Percentiles rank a stretch among this genome's conserved stretches.
Evolutionary conservation across 331 rosid genomes (phyloP).

Genomic region (Phaseolus coccineus): DNA sequence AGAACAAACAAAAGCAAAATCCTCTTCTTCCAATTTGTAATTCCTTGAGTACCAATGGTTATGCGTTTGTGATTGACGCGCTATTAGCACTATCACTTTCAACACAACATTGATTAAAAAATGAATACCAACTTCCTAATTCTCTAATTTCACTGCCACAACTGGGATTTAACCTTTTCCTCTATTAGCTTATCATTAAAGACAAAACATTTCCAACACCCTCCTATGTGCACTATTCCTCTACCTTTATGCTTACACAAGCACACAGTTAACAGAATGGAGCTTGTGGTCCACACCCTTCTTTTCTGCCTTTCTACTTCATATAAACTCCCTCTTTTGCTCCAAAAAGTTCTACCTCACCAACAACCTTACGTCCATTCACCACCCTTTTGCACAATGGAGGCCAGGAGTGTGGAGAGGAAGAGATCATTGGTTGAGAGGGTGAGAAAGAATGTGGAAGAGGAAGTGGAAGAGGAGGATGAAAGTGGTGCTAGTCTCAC

Average conservation of each 20-base stretch:
- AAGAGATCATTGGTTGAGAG: conserved; percentile 59
- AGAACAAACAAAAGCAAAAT: no score
- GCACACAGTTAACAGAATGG: conserved; percentile 46
- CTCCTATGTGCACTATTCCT: conserved; percentile 38
- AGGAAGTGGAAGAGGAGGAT: conserved; percentile 74
- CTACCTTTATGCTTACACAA: conserved; percentile 41
- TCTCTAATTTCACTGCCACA: conserved; percentile 31
- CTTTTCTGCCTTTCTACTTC: conserved; percentile 47
- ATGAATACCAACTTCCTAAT: conserved; percentile 40
- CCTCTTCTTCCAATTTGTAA: no score
- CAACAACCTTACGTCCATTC: conserved; percentile 26
- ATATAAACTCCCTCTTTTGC: conserved; percentile 50
- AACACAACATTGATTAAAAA: conserved; percentile 40
- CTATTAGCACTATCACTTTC: conserved; percentile 47
- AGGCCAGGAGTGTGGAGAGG: conserved; percentile 62
- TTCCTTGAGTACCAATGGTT: no score
- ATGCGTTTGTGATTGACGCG: no score
- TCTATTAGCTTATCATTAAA: conserved; percentile 36
- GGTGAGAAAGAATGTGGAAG: conserved; percentile 53
- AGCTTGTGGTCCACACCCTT: conserved; percentile 70
- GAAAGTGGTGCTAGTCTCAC: conserved; percentile 44
- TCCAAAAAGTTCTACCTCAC: no score
- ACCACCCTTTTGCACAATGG: conserved; percentile 53
- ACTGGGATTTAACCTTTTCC: conserved; percentile 44
- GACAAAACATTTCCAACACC: conserved; percentile 31